Base-by-base conservation (phyloP, 78 protist genomes). In the Dictyostelium capitatum region DNA sequence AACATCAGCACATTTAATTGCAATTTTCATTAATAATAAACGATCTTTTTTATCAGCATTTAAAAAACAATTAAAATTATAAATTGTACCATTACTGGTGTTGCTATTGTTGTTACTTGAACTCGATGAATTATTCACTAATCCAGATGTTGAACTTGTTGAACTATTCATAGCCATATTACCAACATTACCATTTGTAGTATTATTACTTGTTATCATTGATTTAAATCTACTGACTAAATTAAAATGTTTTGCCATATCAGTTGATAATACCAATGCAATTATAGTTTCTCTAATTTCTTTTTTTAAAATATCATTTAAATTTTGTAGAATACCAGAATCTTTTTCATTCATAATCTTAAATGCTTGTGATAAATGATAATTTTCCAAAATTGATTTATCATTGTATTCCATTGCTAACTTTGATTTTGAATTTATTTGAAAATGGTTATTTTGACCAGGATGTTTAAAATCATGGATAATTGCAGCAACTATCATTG, bases 321-420 rank as follows among this genome's bases (percentile, higher is more conserved):
- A 62, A 25, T 72, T 82, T 11, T 17, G 30, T 19, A 84, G 28
- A 0, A 84, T 51, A 19, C 87, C 80, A 59, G 25, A n/a, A 17
- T 57, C 43, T 6, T 43, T 47, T 20, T 32, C 17, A 37, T 56
- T 28, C 32, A 80, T 30, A 1, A 94, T 23, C 11, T 6, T 43
- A 43, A 95, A 89, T 14, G 96, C 82, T 51, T 41, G 65, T 12
- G 65, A 8, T 46, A 54, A 15, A 87, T 87, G 90, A 77, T 73
- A 54, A 19, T 90, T 95, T 78, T 95, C 97, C n/a, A 95, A 78
- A 14, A 95, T 95, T 41, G 80, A 50, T 28, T 11, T 9, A 62
- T 95, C 97, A 25, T 95, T 95, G 65, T 95, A 95, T 56, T 51
- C 53, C 6, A 95, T 9, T 7, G 95, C 95, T n/a, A 95, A 90